Conservation (phyloP, 495 filamentous ascomycete species). For the Halenospora varia region DNA sequence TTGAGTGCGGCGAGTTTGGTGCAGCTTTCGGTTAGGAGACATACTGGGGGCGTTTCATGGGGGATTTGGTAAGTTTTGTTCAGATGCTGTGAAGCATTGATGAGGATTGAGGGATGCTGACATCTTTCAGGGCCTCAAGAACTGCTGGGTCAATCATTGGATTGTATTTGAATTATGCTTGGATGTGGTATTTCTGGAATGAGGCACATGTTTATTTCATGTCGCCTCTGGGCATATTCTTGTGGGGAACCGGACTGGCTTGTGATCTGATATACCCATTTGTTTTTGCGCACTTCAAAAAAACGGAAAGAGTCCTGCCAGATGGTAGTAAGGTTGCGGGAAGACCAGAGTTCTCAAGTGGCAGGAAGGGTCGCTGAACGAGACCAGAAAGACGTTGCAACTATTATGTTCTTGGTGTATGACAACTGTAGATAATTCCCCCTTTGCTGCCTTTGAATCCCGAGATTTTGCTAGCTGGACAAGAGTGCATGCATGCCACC, state of each 20-base stretch:
- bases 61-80: constrained; percentile 34
- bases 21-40: constrained; percentile 32
- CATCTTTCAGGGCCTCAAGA: constrained; percentile 29
- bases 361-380: neutral
- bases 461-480: too few species aligned
- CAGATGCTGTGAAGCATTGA: neutral
- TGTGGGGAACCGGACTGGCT: constrained; percentile 29
- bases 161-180: constrained; percentile 25
- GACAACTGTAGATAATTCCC: too few species aligned
- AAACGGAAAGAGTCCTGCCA: constrained; percentile 28
- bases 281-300: constrained; percentile 29
- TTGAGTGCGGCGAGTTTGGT: constrained; percentile 28
- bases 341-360: neutral
- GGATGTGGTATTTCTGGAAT: constrained; percentile 38
- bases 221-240: constrained; percentile 30
- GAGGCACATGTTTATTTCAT: constrained; percentile 36
- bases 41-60: constrained; percentile 38
- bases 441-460: too few species aligned
- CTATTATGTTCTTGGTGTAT: neutral
- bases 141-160: constrained; percentile 34
- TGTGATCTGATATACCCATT: constrained; percentile 37
- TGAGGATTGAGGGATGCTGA: constrained; percentile 2
- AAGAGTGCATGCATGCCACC: too few species aligned
- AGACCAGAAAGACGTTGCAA: neutral
- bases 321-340: constrained; percentile 27